Conservation (phyloP, 73 alveolate genomes). For the Effrenium voratum region DNA sequence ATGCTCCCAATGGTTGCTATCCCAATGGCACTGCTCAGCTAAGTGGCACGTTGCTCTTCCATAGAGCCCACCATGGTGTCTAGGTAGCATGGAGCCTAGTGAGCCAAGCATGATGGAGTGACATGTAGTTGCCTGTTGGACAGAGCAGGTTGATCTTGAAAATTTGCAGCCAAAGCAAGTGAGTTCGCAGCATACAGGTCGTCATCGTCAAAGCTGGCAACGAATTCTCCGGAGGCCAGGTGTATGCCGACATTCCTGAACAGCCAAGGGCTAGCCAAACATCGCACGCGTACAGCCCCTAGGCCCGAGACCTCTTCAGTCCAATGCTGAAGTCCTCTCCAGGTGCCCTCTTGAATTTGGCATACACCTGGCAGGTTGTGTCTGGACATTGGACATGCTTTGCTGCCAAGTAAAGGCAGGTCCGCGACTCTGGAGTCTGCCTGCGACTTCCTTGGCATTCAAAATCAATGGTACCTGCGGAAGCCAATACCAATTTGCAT, state of each 20-base stretch:
- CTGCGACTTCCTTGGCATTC: constrained; percentile 52
- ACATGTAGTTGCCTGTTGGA: not conserved
- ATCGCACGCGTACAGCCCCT: not conserved
- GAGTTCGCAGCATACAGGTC: constrained; percentile 30
- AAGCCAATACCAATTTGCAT: not conserved
- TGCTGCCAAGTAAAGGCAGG: not conserved
- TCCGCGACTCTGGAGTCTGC: constrained; percentile 27
- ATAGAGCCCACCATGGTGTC: constrained; percentile 82
- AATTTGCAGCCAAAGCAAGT: not conserved
- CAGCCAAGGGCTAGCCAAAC: not conserved
- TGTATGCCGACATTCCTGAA: constrained; percentile 61
- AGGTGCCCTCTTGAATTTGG: constrained; percentile 40
- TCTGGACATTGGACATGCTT: not conserved
- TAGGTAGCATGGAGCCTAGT: constrained; percentile 69
- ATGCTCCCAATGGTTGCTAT: no score
- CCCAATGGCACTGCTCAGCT: no score
- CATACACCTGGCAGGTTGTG: constrained; percentile 56
- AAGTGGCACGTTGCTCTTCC: constrained; percentile 63
- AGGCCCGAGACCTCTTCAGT: constrained; percentile 23
- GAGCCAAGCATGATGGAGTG: not conserved
- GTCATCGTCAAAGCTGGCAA: constrained; percentile 80
- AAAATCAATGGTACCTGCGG: no score
- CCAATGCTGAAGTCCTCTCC: constrained; percentile 82
- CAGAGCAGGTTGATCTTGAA: not conserved
- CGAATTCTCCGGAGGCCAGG: constrained; percentile 65